Percentiles rank a stretch among this genome's conserved stretches.
phyloP scores from a whole-genome alignment of 2,329 filamentous ascomycete species.

The Aspergillus fructus region DNA sequence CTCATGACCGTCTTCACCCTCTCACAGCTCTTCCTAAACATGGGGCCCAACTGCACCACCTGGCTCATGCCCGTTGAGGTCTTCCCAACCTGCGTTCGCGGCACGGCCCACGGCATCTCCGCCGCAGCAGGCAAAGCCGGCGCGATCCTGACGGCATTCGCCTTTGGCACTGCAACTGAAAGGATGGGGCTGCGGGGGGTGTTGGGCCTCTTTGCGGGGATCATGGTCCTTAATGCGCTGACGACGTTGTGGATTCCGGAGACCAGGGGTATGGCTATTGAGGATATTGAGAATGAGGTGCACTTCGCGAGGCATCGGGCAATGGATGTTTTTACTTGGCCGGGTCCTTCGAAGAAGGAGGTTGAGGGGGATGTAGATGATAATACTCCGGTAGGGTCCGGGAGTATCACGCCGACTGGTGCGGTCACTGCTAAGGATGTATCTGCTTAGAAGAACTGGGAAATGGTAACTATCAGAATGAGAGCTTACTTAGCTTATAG shows the following conservation, averaged over 20 bases:
- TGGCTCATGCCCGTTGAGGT: conserved; percentile 94
- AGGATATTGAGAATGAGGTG: neutral
- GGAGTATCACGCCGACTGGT: no score
- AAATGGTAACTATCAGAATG: no score
- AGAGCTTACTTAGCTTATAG: no score
- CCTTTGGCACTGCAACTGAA: neutral
- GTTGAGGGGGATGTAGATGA: no score
- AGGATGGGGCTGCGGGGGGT: neutral
- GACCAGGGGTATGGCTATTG: neutral
- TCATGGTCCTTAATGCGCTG: neutral
- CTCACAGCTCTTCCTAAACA: neutral
- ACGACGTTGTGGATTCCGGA: neutral
- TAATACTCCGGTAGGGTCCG: no score
- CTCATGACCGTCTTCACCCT: conserved; percentile 2
- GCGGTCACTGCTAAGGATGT: no score
- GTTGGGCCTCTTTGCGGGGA: neutral
- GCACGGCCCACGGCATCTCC: conserved; percentile 91
- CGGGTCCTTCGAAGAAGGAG: neutral
- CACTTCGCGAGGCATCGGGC: neutral
- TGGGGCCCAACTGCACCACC: conserved; percentile 85
- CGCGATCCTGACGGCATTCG: conserved; percentile 66
- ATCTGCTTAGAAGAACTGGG: no score
- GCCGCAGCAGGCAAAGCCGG: conserved; percentile 85
- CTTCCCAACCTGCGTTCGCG: conserved; percentile 87
- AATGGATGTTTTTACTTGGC: neutral